A percentile compares a stretch with the other conserved stretches of the same genome.
Conservation (phyloP, 2,329 filamentous ascomycete genomes). For the Dactylellina drechsleri region DNA sequence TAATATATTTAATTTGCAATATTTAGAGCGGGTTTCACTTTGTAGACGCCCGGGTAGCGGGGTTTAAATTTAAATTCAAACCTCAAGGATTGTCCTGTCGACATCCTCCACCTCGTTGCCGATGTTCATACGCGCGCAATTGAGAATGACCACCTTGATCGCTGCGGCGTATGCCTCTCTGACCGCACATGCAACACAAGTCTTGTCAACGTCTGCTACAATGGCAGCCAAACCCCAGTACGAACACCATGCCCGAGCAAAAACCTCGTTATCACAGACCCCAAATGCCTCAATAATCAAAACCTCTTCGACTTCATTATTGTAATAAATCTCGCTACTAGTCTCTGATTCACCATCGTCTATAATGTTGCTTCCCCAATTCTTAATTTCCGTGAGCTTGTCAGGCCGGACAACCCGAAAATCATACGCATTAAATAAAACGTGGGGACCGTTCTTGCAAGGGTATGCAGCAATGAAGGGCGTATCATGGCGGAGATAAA, state of each 20-base stretch:
- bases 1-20: too few species aligned
- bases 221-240: constrained; percentile 78
- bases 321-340: constrained; percentile 59
- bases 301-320: constrained; percentile 72
- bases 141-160: constrained; percentile 76
- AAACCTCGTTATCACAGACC: constrained; percentile 78
- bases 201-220: constrained; percentile 74
- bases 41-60: too few species aligned
- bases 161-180: constrained; percentile 79
- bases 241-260: constrained; percentile 79
- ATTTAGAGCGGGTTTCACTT: too few species aligned
- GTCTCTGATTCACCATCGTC: constrained; percentile 55
- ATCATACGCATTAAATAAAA: constrained; percentile 77
- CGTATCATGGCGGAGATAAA: constrained; percentile 72
- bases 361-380: constrained; percentile 68
- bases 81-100: constrained; percentile 64
- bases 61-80: constrained; percentile 27
- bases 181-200: constrained; percentile 78
- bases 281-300: constrained; percentile 78
- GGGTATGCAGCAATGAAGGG: constrained; percentile 74
- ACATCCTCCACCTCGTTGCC: constrained; percentile 65
- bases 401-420: constrained; percentile 71
- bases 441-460: constrained; percentile 72
- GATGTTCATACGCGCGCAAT: constrained; percentile 60
- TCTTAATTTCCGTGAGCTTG: constrained; percentile 72